Percentiles rank a stretch among this genome's conserved stretches.
These are phyloP conservation scores for Ogataea nonfermentans DNA, from an alignment of 805 yeast species.

Conservation along the genomic window DNA sequence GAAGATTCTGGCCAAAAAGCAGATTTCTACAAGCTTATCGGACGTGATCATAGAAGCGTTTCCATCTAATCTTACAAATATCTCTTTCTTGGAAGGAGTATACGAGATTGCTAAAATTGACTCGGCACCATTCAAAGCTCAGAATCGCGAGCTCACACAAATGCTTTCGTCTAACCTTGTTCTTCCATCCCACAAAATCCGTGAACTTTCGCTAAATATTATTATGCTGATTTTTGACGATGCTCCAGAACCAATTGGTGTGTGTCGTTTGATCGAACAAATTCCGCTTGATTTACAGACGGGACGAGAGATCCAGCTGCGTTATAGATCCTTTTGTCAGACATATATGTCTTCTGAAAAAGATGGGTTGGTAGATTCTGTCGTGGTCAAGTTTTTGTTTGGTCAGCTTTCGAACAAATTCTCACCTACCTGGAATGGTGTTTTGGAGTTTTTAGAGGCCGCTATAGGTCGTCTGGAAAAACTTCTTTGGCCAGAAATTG, in stretches of 20 bases:
- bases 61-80: slow-evolving; percentile 7
- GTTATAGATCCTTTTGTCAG: slow-evolving; percentile 59
- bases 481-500: slow-evolving; percentile 55
- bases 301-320: slow-evolving; percentile 70
- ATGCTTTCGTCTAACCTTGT: slow-evolving; percentile 38
- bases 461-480: slow-evolving; percentile 42
- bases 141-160: slow-evolving; percentile 33
- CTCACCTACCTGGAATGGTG: slow-evolving; percentile 84
- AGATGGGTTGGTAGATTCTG: slow-evolving; percentile 27
- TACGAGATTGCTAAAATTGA: slow-evolving; percentile 27
- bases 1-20: slow-evolving; percentile 31
- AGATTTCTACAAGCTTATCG: slow-evolving; percentile 14
- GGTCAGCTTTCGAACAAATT: slow-evolving; percentile 76
- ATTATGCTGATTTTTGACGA: slow-evolving; percentile 45
- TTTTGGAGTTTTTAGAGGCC: slow-evolving; percentile 55
- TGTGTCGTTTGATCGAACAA: slow-evolving; percentile 62
- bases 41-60: neutral
- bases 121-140: slow-evolving; percentile 37
- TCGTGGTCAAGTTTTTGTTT: slow-evolving; percentile 50
- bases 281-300: slow-evolving; percentile 66
- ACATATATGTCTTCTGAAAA: slow-evolving; percentile 35
- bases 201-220: slow-evolving; percentile 42
- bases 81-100: slow-evolving; percentile 20
- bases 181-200: slow-evolving; percentile 48
- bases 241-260: slow-evolving; percentile 30